Evolutionary conservation across 139 green algal genomes (phyloP), one percentile per base, ranked within the genome.

Genomic region (Limnomonas spitsbergensis): DNA sequence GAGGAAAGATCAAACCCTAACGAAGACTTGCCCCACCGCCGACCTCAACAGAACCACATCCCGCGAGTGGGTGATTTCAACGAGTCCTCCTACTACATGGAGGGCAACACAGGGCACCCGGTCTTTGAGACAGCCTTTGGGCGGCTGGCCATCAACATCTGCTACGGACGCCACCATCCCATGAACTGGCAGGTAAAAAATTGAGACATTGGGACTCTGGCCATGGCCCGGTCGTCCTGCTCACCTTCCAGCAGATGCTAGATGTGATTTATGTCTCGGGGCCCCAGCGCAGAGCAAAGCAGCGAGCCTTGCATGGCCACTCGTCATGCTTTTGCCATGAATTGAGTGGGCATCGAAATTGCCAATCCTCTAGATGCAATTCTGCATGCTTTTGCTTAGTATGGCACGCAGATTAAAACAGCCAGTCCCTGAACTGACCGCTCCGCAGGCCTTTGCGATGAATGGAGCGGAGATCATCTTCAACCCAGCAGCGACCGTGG

Each of bases 391-490:
- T n/a, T n/a, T n/a, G n/a, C n/a, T n/a, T n/a, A n/a, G n/a, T n/a
- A n/a, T n/a, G n/a, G n/a, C n/a, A n/a, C n/a, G n/a, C n/a, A n/a
- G n/a, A n/a, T n/a, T n/a, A n/a, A n/a, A n/a, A n/a, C n/a, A n/a
- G n/a, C 87, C 94, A 98, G 85, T 93, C 95, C 31, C 82, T 98
- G 52, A 99, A 99, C 85, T 99, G 95, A 95, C 81, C 90, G 83
- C 87, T 88, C 14, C 14, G 71, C 78, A 89, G 88, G 93, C 73
- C 2, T 98, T 99, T 86, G 95, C 89, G 6, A 87, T 99, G 53
- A 98, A 99, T 80, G 95, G 95, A 38, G 95, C 95, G 0, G 94
- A 99, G 86, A 92, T 99, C 40, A 92, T 99, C 32, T 98, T 99
- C 92, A 99, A 99, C 87, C 95, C 95, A 4, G 92, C 88, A 2